Base-by-base conservation (phyloP, 768 basidiomycete genomes). In the Rhodotorula diobovata region DNA sequence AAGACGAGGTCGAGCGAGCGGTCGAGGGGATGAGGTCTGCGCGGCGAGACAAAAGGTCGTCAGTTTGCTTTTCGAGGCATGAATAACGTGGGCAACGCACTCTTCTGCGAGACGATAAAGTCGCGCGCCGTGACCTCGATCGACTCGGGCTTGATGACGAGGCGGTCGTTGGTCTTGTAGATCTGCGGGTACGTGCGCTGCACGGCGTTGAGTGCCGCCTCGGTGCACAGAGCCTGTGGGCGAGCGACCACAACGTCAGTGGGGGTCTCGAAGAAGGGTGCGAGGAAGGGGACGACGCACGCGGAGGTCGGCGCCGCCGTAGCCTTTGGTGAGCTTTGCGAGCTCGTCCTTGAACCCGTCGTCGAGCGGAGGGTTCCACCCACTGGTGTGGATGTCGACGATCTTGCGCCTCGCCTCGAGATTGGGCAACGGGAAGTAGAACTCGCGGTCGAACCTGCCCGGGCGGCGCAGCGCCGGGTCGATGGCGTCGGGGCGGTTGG, bases 121-220 rank as follows among this genome's bases (percentile, higher is more conserved):
- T 99, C 96, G 51, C 91, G 84, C 61, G 96, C 83, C 45, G 88
- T 86, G 28, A 97, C 87, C 43, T 84, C 84, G 72, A 98, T 96
- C 4, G 88, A 87, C 77, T 91, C 89, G 14, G 94, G 90, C 73
- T 91, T 86, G 65, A 98, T 83, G 60, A 93, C 78, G 4, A 97
- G 82, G 18, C 96, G 84, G 71, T 98, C 93, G 43, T 84, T 86
- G 10, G 91, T 89, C 81, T 91, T 89, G 84, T 99, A 99, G 57
- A 98, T 93, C 80, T 99, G 96, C 0, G 96, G 96, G 80, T 99
- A 99, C 65, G 90, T 85, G 68, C 96, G 83, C 78, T 99, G 96
- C 34, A 99, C 90, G 0, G 95, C 95, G 77, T 98, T 98, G 76
- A 99, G 80, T 2, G 93, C 90, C 18, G 96, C 93, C 82, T 99